Evolutionary conservation across 495 filamentous ascomycete genomes (phyloP), one percentile per base, ranked within the genome.

Genomic region (Xylaria acuta): DNA sequence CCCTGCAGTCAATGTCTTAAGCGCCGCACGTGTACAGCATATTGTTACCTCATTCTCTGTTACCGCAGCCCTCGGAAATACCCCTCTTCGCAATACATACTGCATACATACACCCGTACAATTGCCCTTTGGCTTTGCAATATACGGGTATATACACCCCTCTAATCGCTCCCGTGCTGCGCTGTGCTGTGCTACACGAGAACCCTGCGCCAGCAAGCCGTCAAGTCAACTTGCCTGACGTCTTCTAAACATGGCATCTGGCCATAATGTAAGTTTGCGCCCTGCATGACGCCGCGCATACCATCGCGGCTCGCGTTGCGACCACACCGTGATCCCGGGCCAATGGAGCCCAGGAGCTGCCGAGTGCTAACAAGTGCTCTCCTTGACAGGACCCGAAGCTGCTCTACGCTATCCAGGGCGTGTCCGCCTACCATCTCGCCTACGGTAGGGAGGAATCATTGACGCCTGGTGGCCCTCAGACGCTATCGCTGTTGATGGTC

Each of bases 401-500:
- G 47, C 88, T 97, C 63, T 97, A 94, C 84, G 90, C 92, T 75
- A 90, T 97, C 76, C 89, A 88, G 70, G 93, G 92, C 81, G 94
- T 98, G 69, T 87, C 87, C 62, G 94, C 94, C 65, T 97, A 91
- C 80, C 93, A 97, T 79, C 88, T 98, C 69, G 92, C 93, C 82
- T 88, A 95, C 87, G 94, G 94, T 80, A 90, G 92, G 69, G 93
- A 98, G 79, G 86, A 90, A 30, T 87, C 89, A 6, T 90, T 98
- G 76, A 97, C 92, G 36, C 91, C 92, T 16, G 92, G 93, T 2
- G 94, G 94, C 8, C 90, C 94, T 34, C 94, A 97, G 81, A 97
- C 94, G 0, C 85, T 98, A 47, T 97, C 94, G 8, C 84, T 98
- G 69, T 81, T 98, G 73, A 98, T 98, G 94, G 94, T 98, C 34